These are phyloP conservation scores for Arbutus unedo DNA, from an alignment of 148 eudicot species.

Conservation along the genomic window DNA sequence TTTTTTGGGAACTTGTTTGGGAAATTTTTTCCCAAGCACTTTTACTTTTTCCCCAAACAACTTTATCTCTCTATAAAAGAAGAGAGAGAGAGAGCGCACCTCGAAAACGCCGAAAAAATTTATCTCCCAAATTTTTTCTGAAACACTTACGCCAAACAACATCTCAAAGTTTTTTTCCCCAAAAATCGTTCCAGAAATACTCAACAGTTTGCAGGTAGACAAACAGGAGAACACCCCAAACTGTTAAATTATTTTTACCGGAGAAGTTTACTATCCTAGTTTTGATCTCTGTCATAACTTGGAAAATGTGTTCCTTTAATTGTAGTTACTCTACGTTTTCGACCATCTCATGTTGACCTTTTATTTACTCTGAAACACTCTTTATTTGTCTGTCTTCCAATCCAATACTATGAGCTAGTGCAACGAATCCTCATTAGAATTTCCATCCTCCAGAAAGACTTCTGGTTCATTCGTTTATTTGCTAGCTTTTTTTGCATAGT, in stretches of 20 bases:
- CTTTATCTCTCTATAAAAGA: no score
- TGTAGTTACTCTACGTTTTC: background rate
- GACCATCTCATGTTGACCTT: background rate
- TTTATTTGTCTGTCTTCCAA: background rate
- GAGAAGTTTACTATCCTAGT: background rate
- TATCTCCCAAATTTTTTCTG: no score
- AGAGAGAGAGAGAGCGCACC: no score
- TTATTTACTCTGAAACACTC: background rate
- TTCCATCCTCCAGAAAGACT: background rate
- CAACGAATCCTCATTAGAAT: background rate
- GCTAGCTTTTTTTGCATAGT: background rate
- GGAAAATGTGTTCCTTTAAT: background rate
- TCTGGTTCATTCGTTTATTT: background rate
- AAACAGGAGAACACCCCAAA: background rate
- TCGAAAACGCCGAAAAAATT: no score
- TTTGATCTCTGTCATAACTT: background rate
- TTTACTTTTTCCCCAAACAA: no score
- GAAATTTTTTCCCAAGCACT: no score
- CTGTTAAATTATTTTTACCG: background rate
- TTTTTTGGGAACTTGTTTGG: no score
- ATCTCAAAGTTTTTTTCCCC: no score
- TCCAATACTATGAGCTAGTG: background rate
- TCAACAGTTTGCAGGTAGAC: constrained; percentile 1
- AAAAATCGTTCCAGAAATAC: no score
- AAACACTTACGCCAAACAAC: no score